phyloP scores from a whole-genome alignment of 2,329 filamentous ascomycete species.

The Rachicladosporium sp. region DNA sequence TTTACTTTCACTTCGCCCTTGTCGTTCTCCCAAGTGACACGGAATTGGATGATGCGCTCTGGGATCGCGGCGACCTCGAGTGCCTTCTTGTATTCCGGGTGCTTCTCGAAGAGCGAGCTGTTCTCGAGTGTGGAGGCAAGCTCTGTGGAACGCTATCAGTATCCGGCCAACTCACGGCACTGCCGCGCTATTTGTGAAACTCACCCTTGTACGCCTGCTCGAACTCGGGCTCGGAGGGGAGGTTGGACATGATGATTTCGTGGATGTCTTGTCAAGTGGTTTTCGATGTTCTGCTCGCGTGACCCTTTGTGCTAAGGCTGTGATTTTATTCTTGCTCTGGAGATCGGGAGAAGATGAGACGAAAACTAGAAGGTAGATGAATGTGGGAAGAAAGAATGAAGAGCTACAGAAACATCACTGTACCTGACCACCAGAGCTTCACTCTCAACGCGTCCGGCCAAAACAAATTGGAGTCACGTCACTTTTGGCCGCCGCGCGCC shows the following conservation, averaged over 20 bases:
- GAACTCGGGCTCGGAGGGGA: conserved; percentile 82
- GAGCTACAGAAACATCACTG: no score
- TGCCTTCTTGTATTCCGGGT: conserved; percentile 88
- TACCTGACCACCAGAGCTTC: no score
- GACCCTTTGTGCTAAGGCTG: no score
- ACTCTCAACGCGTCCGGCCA: no score
- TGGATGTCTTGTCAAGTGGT: no score
- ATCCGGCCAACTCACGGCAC: not conserved
- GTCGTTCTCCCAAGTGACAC: conserved; percentile 94
- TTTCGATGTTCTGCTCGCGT: no score
- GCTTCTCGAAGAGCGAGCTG: conserved; percentile 82
- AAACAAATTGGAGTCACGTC: no score
- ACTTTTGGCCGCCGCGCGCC: no score
- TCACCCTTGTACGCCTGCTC: conserved; percentile 94
- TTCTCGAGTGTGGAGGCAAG: conserved; percentile 89
- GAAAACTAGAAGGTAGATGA: no score
- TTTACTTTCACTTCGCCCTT: conserved; percentile 80
- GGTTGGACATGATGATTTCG: conserved; percentile 6
- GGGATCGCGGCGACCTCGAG: conserved; percentile 80
- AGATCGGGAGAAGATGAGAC: no score
- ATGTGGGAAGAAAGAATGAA: no score
- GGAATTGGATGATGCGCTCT: conserved; percentile 94
- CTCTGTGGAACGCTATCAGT: conserved; percentile 44
- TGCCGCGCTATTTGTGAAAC: conserved; percentile 11
- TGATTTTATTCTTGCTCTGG: no score